phyloP scores from a whole-genome alignment of 148 eudicot genomes.

The Chenopodium album region DNA sequence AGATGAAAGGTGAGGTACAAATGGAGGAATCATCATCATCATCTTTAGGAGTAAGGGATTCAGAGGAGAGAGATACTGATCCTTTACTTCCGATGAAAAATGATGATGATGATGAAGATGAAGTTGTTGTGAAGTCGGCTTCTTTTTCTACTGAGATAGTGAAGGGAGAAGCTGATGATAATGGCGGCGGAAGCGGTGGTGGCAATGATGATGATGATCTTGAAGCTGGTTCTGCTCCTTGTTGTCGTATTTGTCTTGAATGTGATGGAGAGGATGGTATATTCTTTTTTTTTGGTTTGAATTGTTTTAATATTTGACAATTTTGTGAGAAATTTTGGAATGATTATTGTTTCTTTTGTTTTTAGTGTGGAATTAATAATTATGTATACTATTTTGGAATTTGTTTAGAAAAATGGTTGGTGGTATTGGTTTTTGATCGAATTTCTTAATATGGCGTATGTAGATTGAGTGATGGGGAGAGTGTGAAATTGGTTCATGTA shows the following conservation, averaged over 20 bases:
- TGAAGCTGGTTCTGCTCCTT: conserved; percentile 58
- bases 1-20: conserved; percentile 52
- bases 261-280: conserved; percentile 66
- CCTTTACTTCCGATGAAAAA: conserved; percentile 45
- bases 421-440: too few species aligned
- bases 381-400: background rate
- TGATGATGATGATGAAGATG: conserved; percentile 8
- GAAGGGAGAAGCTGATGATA: conserved; percentile 30
- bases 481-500: background rate
- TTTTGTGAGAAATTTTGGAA: background rate
- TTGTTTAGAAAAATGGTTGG: too few species aligned
- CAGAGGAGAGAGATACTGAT: conserved; percentile 51
- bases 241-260: conserved; percentile 87
- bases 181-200: conserved; percentile 18
- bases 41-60: background rate
- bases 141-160: conserved; percentile 29
- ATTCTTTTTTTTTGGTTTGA: background rate
- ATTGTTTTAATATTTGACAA: background rate
- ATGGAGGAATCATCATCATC: conserved; percentile 40
- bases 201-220: conserved; percentile 36
- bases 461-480: background rate
- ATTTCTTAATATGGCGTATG: background rate
- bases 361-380: too few species aligned
- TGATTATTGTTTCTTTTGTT: background rate
- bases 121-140: conserved; percentile 9